Base-by-base conservation (phyloP, 768 basidiomycete species). In the Boletellus ananas region DNA sequence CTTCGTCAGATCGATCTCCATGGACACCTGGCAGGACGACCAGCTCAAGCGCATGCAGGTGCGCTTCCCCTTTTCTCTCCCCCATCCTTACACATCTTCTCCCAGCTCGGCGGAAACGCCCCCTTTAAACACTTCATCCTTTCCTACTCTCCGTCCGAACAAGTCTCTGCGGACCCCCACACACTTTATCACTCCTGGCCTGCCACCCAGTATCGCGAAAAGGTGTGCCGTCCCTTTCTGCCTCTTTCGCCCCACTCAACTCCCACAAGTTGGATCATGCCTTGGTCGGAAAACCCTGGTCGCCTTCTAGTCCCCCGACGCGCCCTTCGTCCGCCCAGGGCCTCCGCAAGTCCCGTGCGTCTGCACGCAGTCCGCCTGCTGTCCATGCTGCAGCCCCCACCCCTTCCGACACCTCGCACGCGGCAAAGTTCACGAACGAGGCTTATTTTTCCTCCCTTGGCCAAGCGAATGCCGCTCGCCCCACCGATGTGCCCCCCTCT, bases 11-110 rank as follows among this genome's bases (percentile, higher is more conserved):
- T 92, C 90, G 36, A 82, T 94, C 56, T 93, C 93, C 47, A 97
- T 96, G 94, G 94, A 96, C 71, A 88, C 92, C 57, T 96, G 94
- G 92, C 85, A 89, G 57, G 80, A 84, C 34, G 91, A 94, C 51
- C 93, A 96, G 69, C 72, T 92, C 56, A 84, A 67, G 61, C 79
- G 90, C 56, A 97, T 99, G 93, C 85, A 89, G 83, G 92, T 93
- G 43, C 45, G 73, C 65, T 49, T 41, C 35, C 43, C 45, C n/a
- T 14, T 51, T 38, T 33, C 52, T 43, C 46, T 41, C 18, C 47
- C 34, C 35, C 42, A 6, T 20, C 21, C 16, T 51, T 56, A 49
- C 38, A 51, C 59, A 51, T 48, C 41, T 36, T 45, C 49, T 38
- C 48, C 34, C 59, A 94, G 87, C 77, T 90, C 44, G 94, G 95